These are phyloP conservation scores for Dissophora ornata DNA, from an alignment of 192 early-diverging fungal genomes.

Conservation along the genomic window DNA sequence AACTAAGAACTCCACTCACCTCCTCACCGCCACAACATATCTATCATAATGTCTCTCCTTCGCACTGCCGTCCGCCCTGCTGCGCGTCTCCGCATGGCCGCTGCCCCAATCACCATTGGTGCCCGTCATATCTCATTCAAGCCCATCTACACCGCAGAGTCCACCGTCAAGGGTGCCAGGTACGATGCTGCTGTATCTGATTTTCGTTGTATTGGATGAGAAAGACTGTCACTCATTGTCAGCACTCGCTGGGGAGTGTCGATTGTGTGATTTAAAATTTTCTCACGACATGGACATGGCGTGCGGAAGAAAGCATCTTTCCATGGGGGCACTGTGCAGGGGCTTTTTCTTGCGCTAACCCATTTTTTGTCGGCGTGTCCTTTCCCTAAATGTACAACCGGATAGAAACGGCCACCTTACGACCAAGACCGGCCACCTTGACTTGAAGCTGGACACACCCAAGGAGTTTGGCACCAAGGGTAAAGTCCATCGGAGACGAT, in stretches of 20 bases:
- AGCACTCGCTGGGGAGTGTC: too few relatives aligned
- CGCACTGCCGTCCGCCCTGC: slow-evolving; percentile 35
- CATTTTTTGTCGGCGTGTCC: too few relatives aligned
- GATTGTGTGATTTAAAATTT: not conserved
- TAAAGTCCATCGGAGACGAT: slow-evolving; percentile 10
- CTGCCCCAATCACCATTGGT: slow-evolving; percentile 19
- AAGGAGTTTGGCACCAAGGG: slow-evolving; percentile 61
- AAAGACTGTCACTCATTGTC: too few relatives aligned
- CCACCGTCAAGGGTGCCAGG: slow-evolving; percentile 61
- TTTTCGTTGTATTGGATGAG: too few relatives aligned
- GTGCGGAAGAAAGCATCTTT: not conserved
- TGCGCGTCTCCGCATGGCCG: slow-evolving; percentile 33
- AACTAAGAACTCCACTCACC: not conserved
- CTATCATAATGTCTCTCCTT: slow-evolving; percentile 41
- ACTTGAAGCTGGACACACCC: slow-evolving; percentile 63
- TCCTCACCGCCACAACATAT: not conserved
- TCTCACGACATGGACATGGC: slow-evolving; percentile 14
- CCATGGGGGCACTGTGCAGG: not conserved
- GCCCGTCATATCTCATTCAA: slow-evolving; percentile 54
- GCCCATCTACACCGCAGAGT: slow-evolving; percentile 70
- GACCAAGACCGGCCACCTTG: slow-evolving; percentile 62
- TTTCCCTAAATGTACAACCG: too few relatives aligned
- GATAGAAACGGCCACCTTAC: slow-evolving; percentile 65
- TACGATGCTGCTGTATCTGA: not conserved
- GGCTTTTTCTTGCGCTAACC: too few relatives aligned